These are phyloP conservation scores for Russula brevipes DNA, from an alignment of 768 basidiomycete species.

Conservation along the genomic window DNA sequence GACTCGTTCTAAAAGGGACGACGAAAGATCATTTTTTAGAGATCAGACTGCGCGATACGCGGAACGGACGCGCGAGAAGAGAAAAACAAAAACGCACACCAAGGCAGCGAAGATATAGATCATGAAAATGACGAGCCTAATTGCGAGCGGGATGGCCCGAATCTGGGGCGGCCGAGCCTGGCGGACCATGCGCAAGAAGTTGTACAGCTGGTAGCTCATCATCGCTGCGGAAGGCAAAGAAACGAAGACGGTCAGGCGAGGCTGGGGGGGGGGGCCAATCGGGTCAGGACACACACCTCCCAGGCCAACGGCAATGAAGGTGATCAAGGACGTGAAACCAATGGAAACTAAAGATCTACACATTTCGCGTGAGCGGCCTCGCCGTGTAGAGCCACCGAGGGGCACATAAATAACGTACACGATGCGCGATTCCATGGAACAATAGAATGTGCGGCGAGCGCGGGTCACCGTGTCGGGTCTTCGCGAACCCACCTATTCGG, in stretches of 20 bases:
- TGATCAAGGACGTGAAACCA: neutral
- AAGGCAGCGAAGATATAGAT: constrained; percentile 4
- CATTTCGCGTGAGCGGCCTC: neutral
- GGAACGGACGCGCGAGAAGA: too few species aligned
- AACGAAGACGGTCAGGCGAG: neutral
- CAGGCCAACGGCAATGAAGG: neutral
- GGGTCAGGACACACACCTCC: neutral
- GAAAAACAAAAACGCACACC: neutral
- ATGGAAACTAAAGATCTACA: constrained; percentile 1
- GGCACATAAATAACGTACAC: neutral
- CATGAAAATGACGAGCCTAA: constrained; percentile 6
- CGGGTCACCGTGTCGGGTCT: constrained; percentile 5
- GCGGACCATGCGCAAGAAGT: neutral
- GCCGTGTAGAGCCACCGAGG: neutral
- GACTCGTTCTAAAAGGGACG: constrained; percentile 4
- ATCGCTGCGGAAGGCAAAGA: neutral
- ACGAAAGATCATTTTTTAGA: neutral
- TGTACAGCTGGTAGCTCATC: constrained; percentile 6
- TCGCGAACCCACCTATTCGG: constrained; percentile 5
- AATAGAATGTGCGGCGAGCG: constrained; percentile 8
- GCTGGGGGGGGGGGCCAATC: neutral
- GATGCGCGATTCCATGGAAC: constrained; percentile 3
- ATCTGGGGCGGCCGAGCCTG: constrained; percentile 1
- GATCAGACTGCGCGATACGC: neutral
- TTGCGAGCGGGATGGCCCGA: constrained; percentile 3